Evolutionary conservation across 2,329 filamentous ascomycete genomes (phyloP), one percentile per base, ranked within the genome.

Genomic region (Bisporella sp.): DNA sequence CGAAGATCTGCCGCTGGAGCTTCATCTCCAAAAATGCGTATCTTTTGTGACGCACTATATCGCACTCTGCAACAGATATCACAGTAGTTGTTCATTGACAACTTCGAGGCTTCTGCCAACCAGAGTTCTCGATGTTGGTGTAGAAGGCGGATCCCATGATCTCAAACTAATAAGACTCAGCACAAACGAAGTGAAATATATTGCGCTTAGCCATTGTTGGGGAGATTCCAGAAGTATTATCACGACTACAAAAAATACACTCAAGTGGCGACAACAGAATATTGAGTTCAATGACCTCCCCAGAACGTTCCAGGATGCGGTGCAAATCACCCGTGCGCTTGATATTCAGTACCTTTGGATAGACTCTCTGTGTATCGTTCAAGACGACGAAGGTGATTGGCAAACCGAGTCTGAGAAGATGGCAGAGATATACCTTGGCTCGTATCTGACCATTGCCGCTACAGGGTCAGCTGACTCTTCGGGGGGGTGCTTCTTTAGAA

Each of bases 401-500:
- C 8, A 37, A 9, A 11, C 6, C 5, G 30, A 47, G 39, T 35
- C 46, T 31, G 31, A 29, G 12, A 47, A 50, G 13, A 50, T 50
- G 48, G 48, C 42, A 12, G 48, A 50, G n/a, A 47, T 50, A 4
- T 50, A 50, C 40, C 13, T 21, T 12, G 33, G 41, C 21, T 33
- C 48, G n/a, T 40, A 37, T 32, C 21, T 50, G 9, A 47, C 48
- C 21, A 32, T 50, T 13, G 31, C 48, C 8, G 42, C 48, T 7
- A 13, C 48, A 11, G 13, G n/a, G 30, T 32, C 48, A 28, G n/a
- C 12, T 9, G 32, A 35, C 32, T 12, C 30, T 11, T 13, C 40
- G 9, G 41, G 6, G 6, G 41, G 41, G 6, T 42, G 9, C 41
- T 7, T 8, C 7, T 28, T 7, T 21, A 7, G 28, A 7, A 9